Evolutionary conservation across 257 asterid genomes (phyloP).

Genomic region (Fraxinus pennsylvanica): DNA sequence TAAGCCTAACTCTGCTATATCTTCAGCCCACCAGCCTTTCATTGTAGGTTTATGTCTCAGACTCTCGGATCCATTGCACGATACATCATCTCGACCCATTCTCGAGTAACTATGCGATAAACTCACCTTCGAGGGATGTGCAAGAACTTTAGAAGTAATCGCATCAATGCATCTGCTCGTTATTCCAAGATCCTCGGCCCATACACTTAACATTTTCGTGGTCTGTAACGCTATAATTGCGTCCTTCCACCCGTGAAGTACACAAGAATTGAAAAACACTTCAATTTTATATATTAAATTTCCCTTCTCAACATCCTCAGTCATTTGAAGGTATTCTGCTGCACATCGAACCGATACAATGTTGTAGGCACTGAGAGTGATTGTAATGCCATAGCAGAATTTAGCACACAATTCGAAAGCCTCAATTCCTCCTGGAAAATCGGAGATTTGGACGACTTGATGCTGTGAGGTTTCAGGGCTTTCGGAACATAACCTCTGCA

Average conservation of each 20-base stretch:
- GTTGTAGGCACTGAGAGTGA: conserved; percentile 84
- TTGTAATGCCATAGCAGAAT: conserved; percentile 85
- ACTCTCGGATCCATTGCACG: conserved; percentile 61
- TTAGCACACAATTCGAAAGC: conserved; percentile 87
- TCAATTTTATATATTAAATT: conserved; percentile 71
- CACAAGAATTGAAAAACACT: conserved; percentile 74
- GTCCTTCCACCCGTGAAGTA: conserved; percentile 84
- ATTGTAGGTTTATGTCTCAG: conserved; percentile 34
- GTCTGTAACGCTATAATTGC: conserved; percentile 59
- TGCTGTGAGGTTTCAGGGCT: conserved; percentile 48
- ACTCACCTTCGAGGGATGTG: conserved; percentile 63
- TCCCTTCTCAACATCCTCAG: conserved; percentile 85
- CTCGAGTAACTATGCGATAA: conserved; percentile 62
- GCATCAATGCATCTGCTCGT: conserved; percentile 72
- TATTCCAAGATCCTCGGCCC: conserved; percentile 69
- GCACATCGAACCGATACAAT: conserved; percentile 70
- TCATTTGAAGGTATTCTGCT: conserved; percentile 83
- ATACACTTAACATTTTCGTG: conserved; percentile 55
- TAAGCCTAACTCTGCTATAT: conserved; percentile 70
- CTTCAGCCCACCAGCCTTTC: conserved; percentile 91
- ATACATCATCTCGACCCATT: conserved; percentile 51
- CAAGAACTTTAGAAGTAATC: conserved; percentile 59
- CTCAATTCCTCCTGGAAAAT: conserved; percentile 81
- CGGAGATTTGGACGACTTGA: conserved; percentile 63
- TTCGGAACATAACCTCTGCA: conserved; percentile 65